phyloP scores from a whole-genome alignment of 305 asterid genomes.

The Fraxinus ornus region DNA sequence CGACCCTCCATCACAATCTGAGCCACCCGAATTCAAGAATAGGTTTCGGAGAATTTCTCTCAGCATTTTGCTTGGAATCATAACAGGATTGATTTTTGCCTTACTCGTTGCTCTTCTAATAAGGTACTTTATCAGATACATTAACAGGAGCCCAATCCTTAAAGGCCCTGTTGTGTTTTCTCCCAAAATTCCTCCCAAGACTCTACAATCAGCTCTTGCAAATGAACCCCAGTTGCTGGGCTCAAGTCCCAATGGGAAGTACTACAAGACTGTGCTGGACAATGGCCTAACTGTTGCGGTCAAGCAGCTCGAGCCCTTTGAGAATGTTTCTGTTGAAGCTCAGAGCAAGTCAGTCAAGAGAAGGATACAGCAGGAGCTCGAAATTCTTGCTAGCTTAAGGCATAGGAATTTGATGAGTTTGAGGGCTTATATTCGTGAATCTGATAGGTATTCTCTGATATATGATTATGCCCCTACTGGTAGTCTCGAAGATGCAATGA shows the following conservation, averaged over 20 bases:
- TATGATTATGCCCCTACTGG: conserved; percentile 69
- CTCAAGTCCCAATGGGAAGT: conserved; percentile 60
- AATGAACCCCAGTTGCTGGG: conserved; percentile 61
- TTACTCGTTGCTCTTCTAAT: conserved; percentile 54
- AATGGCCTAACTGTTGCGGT: conserved; percentile 81
- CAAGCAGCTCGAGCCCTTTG: conserved; percentile 61
- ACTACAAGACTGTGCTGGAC: conserved; percentile 71
- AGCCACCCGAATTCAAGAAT: conserved; percentile 34
- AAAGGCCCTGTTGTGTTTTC: conserved; percentile 22
- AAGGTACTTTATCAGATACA: conserved; percentile 56
- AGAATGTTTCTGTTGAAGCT: conserved; percentile 30
- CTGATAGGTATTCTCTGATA: conserved; percentile 50
- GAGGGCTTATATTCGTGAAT: conserved; percentile 68
- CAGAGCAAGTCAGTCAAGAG: conserved; percentile 50
- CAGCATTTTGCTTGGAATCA: conserved; percentile 60
- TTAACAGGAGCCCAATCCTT: conserved; percentile 65
- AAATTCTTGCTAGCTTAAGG: conserved; percentile 58
- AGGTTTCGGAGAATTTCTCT: conserved; percentile 42
- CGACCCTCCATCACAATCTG: conserved; percentile 31
- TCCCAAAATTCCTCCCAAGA: no score
- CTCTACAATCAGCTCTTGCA: conserved; percentile 51
- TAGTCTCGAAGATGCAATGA: conserved; percentile 80
- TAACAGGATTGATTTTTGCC: conserved; percentile 63
- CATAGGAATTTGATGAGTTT: conserved; percentile 92
- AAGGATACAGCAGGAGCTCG: conserved; percentile 58